These are phyloP conservation scores for Graphium sp. DNA, from an alignment of 2,329 filamentous ascomycete genomes.

Conservation along the genomic window DNA sequence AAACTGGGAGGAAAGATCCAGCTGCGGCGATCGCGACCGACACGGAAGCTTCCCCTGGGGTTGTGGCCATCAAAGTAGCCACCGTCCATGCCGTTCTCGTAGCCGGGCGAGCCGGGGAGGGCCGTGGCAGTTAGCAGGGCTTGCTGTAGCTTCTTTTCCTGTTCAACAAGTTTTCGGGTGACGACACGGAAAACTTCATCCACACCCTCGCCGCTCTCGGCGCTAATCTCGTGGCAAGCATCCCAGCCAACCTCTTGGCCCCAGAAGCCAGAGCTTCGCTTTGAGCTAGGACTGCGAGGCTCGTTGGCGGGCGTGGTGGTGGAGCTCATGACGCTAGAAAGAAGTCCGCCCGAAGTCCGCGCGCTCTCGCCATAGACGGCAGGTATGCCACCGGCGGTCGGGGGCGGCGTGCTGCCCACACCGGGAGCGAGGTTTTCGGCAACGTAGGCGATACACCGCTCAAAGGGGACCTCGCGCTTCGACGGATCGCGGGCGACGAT, in stretches of 20 bases:
- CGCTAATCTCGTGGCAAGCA: constrained; percentile 91
- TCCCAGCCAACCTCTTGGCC: constrained; percentile 90
- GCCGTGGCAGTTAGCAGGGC: constrained; percentile 38
- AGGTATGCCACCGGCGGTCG: constrained; percentile 28
- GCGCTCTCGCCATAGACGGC: no score
- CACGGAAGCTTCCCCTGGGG: constrained; percentile 30
- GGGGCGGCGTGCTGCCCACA: constrained; percentile 47
- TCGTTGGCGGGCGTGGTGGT: constrained; percentile 18
- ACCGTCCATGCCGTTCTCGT: constrained; percentile 24
- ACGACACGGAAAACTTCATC: constrained; percentile 82
- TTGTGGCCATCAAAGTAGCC: constrained; percentile 34
- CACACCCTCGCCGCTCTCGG: constrained; percentile 85
- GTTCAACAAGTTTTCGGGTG: constrained; percentile 44
- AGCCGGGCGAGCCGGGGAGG: constrained; percentile 28
- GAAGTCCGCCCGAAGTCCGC: constrained; percentile 5
- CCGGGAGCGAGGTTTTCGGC: constrained; percentile 76
- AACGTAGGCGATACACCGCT: constrained; percentile 89
- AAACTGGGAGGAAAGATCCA: constrained; percentile 41
- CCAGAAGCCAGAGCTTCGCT: constrained; percentile 66
- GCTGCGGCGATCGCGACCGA: constrained; percentile 39
- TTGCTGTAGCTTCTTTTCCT: constrained; percentile 46
- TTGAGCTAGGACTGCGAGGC: constrained; percentile 42
- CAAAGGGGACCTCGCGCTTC: constrained; percentile 73
- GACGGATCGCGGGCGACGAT: constrained; percentile 73
- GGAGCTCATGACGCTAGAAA: constrained; percentile 5